These are phyloP conservation scores for Xerophyta viscosa DNA, from an alignment of 106 monocot species.

Conservation along the genomic window DNA sequence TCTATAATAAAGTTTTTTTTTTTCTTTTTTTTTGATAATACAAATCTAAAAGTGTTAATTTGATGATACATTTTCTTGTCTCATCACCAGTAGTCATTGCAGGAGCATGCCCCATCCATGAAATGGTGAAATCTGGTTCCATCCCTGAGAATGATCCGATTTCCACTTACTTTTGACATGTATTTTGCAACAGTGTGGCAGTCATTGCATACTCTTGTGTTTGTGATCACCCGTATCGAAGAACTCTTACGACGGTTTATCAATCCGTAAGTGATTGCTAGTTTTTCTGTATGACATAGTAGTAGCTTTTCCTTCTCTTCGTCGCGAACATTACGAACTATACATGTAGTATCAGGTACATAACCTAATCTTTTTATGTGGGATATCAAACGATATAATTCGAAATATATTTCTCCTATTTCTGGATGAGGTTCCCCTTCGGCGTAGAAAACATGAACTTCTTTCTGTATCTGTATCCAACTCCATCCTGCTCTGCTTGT, in stretches of 20 bases:
- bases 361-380: constrained; percentile 41
- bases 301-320: constrained; percentile 53
- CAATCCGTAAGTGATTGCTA: constrained; percentile 54
- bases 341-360: constrained; percentile 45
- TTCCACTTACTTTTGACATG: constrained; percentile 24
- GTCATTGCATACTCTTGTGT: constrained; percentile 57
- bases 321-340: constrained; percentile 28
- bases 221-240: constrained; percentile 52
- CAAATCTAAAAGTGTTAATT: too few species aligned
- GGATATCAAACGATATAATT: constrained; percentile 28
- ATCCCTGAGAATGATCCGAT: constrained; percentile 49
- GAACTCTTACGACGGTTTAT: constrained; percentile 20
- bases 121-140: constrained; percentile 53
- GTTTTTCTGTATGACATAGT: constrained; percentile 52
- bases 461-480: constrained; percentile 40
- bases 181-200: constrained; percentile 54
- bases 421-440: constrained; percentile 39
- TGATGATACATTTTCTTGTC: too few species aligned
- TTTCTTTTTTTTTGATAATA: too few species aligned
- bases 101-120: constrained; percentile 48
- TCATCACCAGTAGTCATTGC: constrained; percentile 56
- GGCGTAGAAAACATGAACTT: constrained; percentile 36
- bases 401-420: constrained; percentile 39
- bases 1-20: too few species aligned
- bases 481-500: constrained; percentile 41